Conservation (phyloP, 2,329 filamentous ascomycete genomes). For the Tolypocladium ovalisporum region DNA sequence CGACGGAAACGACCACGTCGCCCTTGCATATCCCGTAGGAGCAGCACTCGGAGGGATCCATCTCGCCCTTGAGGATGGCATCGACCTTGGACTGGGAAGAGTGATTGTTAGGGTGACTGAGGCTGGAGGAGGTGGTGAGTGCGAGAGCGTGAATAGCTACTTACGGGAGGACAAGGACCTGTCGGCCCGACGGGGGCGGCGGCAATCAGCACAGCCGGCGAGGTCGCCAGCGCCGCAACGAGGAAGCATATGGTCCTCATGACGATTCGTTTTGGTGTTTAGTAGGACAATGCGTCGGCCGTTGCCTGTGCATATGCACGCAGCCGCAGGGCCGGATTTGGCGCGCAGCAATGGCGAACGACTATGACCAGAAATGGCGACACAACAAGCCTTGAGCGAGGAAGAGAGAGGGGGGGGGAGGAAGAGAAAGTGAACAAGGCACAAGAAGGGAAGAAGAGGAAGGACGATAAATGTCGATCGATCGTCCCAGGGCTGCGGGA, state of each 20-base stretch:
- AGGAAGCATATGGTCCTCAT: slow-evolving; percentile 4
- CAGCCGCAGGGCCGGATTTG: background rate
- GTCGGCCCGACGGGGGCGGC: slow-evolving; percentile 17
- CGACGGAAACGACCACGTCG: slow-evolving; percentile 36
- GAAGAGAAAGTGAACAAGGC: no score
- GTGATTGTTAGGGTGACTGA: background rate
- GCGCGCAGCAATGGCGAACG: background rate
- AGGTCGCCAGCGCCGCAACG: slow-evolving; percentile 4
- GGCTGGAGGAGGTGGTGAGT: background rate
- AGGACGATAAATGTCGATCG: background rate
- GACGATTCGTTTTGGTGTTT: background rate
- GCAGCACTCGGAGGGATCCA: slow-evolving; percentile 39
- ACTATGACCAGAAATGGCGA: background rate
- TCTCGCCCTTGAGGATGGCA: slow-evolving; percentile 34
- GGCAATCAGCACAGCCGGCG: slow-evolving; percentile 7
- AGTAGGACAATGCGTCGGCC: background rate
- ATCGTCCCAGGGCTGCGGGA: background rate
- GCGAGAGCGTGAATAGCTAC: slow-evolving; percentile 1
- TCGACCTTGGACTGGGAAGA: slow-evolving; percentile 20
- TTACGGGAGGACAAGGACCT: slow-evolving; percentile 23
- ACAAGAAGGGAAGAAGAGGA: background rate
- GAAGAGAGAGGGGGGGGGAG: background rate
- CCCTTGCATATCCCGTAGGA: slow-evolving; percentile 42
- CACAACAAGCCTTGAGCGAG: background rate
- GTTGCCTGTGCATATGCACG: background rate